Evolutionary conservation across 371 early-diverging fungal genomes (phyloP).

Genomic region (Funneliformis caledonium): DNA sequence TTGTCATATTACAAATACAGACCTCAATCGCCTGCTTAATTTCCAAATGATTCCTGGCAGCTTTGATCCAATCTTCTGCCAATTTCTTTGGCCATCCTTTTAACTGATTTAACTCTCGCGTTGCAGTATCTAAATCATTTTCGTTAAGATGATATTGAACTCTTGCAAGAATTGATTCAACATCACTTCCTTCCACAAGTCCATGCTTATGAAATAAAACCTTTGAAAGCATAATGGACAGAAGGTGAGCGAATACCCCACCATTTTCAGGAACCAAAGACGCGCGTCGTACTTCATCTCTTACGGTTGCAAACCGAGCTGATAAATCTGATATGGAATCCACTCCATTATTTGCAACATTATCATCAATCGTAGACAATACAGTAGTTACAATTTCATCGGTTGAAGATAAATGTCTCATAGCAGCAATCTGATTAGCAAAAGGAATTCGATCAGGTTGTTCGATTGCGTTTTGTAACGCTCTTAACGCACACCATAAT

Average conservation of each 20-base stretch:
- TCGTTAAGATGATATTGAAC: constrained; percentile 75
- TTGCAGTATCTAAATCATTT: constrained; percentile 86
- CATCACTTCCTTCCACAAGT: constrained; percentile 83
- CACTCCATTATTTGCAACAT: constrained; percentile 68
- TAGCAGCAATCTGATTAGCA: constrained; percentile 68
- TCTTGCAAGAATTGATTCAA: constrained; percentile 89
- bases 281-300: constrained; percentile 75
- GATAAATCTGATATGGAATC: constrained; percentile 73
- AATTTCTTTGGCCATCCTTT: constrained; percentile 92
- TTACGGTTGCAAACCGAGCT: constrained; percentile 74
- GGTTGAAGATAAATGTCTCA: constrained; percentile 56
- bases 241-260: constrained; percentile 81
- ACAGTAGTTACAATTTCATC: constrained; percentile 72
- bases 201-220: constrained; percentile 88
- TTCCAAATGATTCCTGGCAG: constrained; percentile 86
- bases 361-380: constrained; percentile 64
- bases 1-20: constrained; percentile 33
- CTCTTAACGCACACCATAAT: constrained; percentile 59
- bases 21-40: constrained; percentile 90
- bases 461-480: constrained; percentile 55
- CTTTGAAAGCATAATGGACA: constrained; percentile 76
- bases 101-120: constrained; percentile 93
- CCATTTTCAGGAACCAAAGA: constrained; percentile 89
- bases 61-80: constrained; percentile 88
- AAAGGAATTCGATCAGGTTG: constrained; percentile 60